Evolutionary conservation across 148 eudicot species (phyloP).

Genomic region (Dianthus caryophyllus): DNA sequence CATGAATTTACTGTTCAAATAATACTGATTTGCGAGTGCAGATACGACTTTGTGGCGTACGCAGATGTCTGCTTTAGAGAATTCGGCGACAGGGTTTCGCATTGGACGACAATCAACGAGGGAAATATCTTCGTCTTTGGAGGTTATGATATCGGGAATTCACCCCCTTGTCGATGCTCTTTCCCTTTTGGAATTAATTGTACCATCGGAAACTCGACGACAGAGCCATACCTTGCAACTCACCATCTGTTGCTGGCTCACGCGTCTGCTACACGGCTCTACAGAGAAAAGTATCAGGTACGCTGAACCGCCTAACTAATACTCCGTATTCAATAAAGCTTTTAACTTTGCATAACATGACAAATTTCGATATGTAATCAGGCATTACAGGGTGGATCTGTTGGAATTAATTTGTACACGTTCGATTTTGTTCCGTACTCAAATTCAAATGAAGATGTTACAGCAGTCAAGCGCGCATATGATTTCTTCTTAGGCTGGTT

Average conservation of each 20-base stretch:
- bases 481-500: conserved; percentile 30
- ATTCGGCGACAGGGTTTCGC: conserved; percentile 53
- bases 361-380: not conserved
- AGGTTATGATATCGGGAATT: conserved; percentile 37
- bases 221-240: conserved; percentile 49
- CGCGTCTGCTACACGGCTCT: conserved; percentile 40
- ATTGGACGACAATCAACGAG: conserved; percentile 72
- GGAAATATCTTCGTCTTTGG: conserved; percentile 32
- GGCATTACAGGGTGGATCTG: conserved; percentile 22
- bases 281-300: conserved; percentile 53
- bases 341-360: not conserved
- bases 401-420: conserved; percentile 24
- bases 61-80: conserved; percentile 67
- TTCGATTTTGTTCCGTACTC: conserved; percentile 14
- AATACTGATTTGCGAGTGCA: conserved; percentile 25
- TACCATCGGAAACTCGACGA: conserved; percentile 40
- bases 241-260: conserved; percentile 60
- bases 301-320: no score
- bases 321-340: no score
- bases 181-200: conserved; percentile 29
- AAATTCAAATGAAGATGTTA: conserved; percentile 16
- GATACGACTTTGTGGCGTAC: conserved; percentile 53
- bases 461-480: conserved; percentile 17
- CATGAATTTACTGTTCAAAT: no score
- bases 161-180: conserved; percentile 50